Evolutionary conservation across 345 rosid genomes (phyloP).

Genomic region (Leavenworthia alabamica): DNA sequence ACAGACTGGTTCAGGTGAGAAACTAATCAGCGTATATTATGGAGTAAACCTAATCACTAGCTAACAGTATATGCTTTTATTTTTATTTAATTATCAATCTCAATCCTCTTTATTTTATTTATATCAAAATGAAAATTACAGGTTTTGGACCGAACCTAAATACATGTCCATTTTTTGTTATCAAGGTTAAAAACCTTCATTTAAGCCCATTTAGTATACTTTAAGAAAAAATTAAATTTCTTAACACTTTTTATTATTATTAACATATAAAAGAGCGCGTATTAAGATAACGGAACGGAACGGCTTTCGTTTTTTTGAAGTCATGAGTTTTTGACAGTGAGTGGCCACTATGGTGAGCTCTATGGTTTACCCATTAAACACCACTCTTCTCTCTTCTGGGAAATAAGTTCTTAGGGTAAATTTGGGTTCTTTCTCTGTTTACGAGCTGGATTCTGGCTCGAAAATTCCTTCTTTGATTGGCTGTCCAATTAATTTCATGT

Average conservation of each 20-base stretch:
- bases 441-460: not conserved
- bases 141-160: too few relatives aligned
- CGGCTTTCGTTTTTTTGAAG: not conserved
- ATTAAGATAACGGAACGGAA: not conserved
- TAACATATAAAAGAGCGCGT: conserved; percentile 11
- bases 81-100: too few relatives aligned
- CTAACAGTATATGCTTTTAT: too few relatives aligned
- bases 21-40: not conserved
- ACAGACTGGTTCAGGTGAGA: not conserved
- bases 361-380: not conserved
- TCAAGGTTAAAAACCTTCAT: not conserved
- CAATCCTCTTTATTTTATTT: too few relatives aligned
- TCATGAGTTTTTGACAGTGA: not conserved
- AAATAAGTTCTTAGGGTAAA: not conserved
- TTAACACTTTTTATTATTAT: not conserved
- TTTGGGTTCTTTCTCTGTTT: not conserved
- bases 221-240: not conserved
- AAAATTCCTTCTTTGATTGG: not conserved
- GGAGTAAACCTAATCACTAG: not conserved
- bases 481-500: not conserved
- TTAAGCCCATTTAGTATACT: not conserved
- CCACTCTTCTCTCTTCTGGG: not conserved
- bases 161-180: too few relatives aligned
- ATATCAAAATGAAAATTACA: too few relatives aligned
- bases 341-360: not conserved